Conservation (phyloP, 2,329 filamentous ascomycete species). For the Cladorrhinum sp. region DNA sequence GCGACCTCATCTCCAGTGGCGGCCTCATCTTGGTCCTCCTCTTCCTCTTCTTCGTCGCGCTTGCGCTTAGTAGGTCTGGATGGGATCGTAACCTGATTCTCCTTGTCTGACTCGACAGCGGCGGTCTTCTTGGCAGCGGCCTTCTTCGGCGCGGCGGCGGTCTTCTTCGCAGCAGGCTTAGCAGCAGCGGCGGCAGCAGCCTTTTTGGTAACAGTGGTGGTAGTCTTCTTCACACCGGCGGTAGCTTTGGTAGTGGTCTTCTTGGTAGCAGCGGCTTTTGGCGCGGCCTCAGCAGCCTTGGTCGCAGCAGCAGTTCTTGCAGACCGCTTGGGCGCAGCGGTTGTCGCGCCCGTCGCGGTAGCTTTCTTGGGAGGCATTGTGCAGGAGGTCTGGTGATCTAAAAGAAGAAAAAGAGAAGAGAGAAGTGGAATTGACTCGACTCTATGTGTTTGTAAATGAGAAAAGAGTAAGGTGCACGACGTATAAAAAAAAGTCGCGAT, state of each 20-base stretch:
- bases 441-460: not conserved
- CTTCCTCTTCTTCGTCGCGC: conserved; percentile 28
- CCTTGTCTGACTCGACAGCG: conserved; percentile 27
- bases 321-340: conserved; percentile 18
- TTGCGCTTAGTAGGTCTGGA: conserved; percentile 28
- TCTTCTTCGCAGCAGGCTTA: conserved; percentile 13
- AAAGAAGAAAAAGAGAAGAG: not conserved
- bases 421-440: not conserved
- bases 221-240: conserved; percentile 11
- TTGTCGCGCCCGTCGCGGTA: conserved; percentile 12
- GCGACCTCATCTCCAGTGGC: conserved; percentile 17
- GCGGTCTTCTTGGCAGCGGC: conserved; percentile 12
- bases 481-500: conserved; percentile 4
- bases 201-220: conserved; percentile 19
- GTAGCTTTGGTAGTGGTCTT: conserved; percentile 3
- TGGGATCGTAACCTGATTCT: conserved; percentile 25
- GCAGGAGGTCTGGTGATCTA: conserved; percentile 5
- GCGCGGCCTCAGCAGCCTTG: conserved; percentile 16
- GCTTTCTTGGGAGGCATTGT: conserved; percentile 27
- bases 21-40: conserved; percentile 19
- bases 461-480: no score
- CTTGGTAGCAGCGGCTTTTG: conserved; percentile 10
- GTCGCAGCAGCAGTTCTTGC: conserved; percentile 11
- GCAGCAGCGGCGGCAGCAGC: conserved; percentile 7
- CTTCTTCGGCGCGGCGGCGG: conserved; percentile 22